Conservation (phyloP, 805 yeast species). For the Scheffersomyces lignosus region DNA sequence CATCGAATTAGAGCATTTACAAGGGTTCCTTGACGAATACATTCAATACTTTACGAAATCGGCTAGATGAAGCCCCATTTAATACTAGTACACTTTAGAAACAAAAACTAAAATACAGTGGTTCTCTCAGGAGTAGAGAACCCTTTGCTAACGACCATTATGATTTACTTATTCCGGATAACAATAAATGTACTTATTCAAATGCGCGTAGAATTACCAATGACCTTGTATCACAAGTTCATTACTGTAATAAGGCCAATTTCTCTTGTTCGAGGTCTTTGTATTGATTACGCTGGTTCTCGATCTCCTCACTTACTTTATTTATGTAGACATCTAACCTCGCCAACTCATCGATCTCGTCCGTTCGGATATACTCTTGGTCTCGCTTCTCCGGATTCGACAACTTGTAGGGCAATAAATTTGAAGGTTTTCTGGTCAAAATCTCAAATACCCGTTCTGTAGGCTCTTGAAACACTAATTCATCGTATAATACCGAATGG, state of each 20-base stretch:
- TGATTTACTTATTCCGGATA: too few species aligned
- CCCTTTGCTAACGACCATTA: too few species aligned
- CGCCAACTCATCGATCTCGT: slow-evolving; percentile 42
- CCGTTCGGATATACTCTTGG: slow-evolving; percentile 41
- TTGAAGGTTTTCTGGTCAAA: slow-evolving; percentile 69
- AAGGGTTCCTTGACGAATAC: slow-evolving; percentile 8
- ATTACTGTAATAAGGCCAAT: slow-evolving; percentile 36
- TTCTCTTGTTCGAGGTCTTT: slow-evolving; percentile 43
- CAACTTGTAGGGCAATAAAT: slow-evolving; percentile 42
- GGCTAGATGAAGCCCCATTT: too few species aligned
- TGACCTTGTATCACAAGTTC: too few species aligned
- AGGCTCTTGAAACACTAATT: slow-evolving; percentile 92
- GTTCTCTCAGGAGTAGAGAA: too few species aligned
- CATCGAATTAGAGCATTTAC: slow-evolving; percentile 4
- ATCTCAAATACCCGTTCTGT: slow-evolving; percentile 84
- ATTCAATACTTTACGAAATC: slow-evolving; percentile 1
- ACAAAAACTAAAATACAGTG: too few species aligned
- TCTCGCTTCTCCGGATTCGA: slow-evolving; percentile 35
- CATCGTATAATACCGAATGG: slow-evolving; percentile 67
- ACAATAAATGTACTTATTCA: too few species aligned
- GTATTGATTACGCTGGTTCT: slow-evolving; percentile 39
- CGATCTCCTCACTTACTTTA: slow-evolving; percentile 41
- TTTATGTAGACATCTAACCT: slow-evolving; percentile 39
- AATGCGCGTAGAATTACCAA: too few species aligned
- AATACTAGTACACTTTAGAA: too few species aligned